phyloP scores from a whole-genome alignment of 805 yeast genomes.

The Saccharomycopsis sp. region DNA sequence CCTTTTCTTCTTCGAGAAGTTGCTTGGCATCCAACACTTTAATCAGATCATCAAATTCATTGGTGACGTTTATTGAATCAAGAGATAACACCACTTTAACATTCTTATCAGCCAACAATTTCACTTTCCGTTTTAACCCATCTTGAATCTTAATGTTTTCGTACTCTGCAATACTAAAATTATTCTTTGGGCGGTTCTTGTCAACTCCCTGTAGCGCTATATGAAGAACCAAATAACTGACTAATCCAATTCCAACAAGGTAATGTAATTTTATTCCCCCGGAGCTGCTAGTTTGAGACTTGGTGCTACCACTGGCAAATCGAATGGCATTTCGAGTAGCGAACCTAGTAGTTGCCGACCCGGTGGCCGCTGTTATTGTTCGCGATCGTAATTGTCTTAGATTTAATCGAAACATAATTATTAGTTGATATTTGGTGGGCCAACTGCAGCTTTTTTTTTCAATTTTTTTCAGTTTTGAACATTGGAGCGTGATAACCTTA shows the following conservation, averaged over 20 bases:
- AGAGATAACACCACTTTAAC: not conserved
- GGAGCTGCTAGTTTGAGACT: no score
- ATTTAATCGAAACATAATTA: no score
- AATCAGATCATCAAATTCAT: not conserved
- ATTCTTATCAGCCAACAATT: slow-evolving; percentile 8
- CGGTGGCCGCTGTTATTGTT: no score
- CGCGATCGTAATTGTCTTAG: no score
- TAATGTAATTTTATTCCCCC: slow-evolving; percentile 25
- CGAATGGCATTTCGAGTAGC: no score
- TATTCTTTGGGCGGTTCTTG: slow-evolving; percentile 24
- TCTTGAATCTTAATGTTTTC: slow-evolving; percentile 21
- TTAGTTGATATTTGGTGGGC: no score
- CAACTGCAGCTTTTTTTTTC: no score
- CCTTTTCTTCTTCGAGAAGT: slow-evolving; percentile 3
- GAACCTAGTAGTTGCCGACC: no score
- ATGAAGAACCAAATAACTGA: slow-evolving; percentile 29
- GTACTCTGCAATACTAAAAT: slow-evolving; percentile 26
- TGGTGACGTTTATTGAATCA: not conserved
- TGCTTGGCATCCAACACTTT: slow-evolving; percentile 3
- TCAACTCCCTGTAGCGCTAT: slow-evolving; percentile 26
- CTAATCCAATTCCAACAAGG: slow-evolving; percentile 27
- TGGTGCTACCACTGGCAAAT: no score
- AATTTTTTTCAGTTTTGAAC: no score
- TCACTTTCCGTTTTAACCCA: slow-evolving; percentile 15
- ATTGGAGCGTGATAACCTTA: no score